A percentile compares a stretch with the other conserved stretches of the same genome.
phyloP scores from a whole-genome alignment of 192 early-diverging fungal species.

The Linnemannia schmuckeri region DNA sequence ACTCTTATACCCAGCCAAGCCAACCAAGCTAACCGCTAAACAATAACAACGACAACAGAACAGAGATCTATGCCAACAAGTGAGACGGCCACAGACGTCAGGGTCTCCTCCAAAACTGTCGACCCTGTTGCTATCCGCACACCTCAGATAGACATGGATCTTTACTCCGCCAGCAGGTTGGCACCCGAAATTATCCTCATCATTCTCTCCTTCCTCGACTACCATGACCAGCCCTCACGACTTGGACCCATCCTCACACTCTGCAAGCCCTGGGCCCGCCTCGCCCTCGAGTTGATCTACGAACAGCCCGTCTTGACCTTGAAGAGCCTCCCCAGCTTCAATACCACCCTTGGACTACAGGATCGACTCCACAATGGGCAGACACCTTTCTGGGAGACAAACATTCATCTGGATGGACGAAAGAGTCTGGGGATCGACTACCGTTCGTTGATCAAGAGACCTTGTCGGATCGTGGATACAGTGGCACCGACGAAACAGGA shows the following conservation, averaged over 20 bases:
- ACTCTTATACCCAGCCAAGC: neutral
- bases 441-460: constrained; percentile 38
- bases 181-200: constrained; percentile 46
- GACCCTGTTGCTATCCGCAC: too few relatives aligned
- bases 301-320: constrained; percentile 34
- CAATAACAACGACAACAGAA: neutral
- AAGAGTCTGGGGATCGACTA: constrained; percentile 33
- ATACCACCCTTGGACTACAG: constrained; percentile 25
- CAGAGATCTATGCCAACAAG: neutral
- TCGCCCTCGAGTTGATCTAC: constrained; percentile 35
- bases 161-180: neutral
- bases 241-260: constrained; percentile 43
- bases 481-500: constrained; percentile 24
- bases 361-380: constrained; percentile 27
- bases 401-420: neutral
- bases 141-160: neutral
- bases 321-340: neutral
- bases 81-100: neutral
- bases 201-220: constrained; percentile 37
- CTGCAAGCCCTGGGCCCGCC: constrained; percentile 42
- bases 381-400: constrained; percentile 32
- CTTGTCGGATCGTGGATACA: constrained; percentile 31
- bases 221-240: constrained; percentile 6
- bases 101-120: neutral
- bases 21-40: neutral